Evolutionary conservation across 208 protist genomes (phyloP).

Genomic region (Trypanosoma avium): DNA sequence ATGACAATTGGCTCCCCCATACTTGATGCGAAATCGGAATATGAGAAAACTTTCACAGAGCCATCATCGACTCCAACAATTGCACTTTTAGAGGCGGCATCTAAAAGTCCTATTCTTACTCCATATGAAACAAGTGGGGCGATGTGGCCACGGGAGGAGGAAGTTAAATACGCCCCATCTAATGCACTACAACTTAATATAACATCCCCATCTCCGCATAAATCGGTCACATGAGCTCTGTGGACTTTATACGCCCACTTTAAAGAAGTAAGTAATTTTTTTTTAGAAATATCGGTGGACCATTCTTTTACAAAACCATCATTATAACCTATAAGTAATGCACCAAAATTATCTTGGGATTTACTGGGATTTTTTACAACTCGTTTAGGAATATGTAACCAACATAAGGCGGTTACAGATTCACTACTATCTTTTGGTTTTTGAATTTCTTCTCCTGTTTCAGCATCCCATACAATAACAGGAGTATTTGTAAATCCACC

Average conservation of each 20-base stretch:
- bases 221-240: constrained; percentile 38
- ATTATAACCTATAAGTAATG: constrained; percentile 49
- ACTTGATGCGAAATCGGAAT: constrained; percentile 51
- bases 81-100: constrained; percentile 50
- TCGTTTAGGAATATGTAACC: constrained; percentile 12
- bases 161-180: constrained; percentile 51
- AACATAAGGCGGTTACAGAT: constrained; percentile 7
- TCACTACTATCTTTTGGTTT: constrained; percentile 4
- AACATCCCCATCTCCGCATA: constrained; percentile 63
- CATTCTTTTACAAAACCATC: constrained; percentile 64
- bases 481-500: constrained; percentile 1
- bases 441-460: constrained; percentile 13
- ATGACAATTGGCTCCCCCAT: constrained; percentile 21
- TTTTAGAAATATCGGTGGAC: constrained; percentile 24
- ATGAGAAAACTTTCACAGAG: constrained; percentile 47
- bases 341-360: neutral
- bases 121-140: constrained; percentile 29
- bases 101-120: constrained; percentile 36
- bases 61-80: constrained; percentile 65
- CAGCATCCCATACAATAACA: constrained; percentile 18
- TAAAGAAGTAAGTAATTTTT: constrained; percentile 13
- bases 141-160: constrained; percentile 30
- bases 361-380: neutral
- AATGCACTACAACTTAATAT: constrained; percentile 58
- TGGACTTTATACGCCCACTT: constrained; percentile 67